These are phyloP conservation scores for Thalassiosira ordinaria DNA, from an alignment of 352 stramenopile species.

Conservation along the genomic window DNA sequence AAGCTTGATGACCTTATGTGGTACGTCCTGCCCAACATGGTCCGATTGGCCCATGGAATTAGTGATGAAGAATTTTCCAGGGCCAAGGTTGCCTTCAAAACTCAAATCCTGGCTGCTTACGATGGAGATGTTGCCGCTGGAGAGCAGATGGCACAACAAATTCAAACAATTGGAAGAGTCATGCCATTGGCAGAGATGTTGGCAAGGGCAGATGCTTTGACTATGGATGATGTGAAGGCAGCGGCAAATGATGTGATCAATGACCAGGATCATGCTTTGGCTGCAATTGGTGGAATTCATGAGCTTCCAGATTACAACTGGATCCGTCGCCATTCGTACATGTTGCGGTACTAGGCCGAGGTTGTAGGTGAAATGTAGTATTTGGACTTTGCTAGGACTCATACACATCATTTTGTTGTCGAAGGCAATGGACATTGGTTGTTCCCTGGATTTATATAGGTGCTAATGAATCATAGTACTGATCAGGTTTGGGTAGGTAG, in stretches of 20 bases:
- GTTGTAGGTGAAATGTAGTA: too few relatives aligned
- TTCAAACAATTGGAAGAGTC: conserved; percentile 79
- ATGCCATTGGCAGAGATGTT: conserved; percentile 96
- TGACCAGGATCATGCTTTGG: conserved; percentile 96
- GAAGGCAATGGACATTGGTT: too few relatives aligned
- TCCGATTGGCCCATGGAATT: conserved; percentile 95
- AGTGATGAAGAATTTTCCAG: conserved; percentile 94
- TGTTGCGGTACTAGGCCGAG: conserved; percentile 89
- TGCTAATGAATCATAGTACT: too few relatives aligned
- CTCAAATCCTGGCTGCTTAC: conserved; percentile 98
- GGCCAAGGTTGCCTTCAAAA: conserved; percentile 98
- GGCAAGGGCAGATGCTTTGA: conserved; percentile 94
- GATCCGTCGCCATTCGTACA: conserved; percentile 99
- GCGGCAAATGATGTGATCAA: conserved; percentile 88
- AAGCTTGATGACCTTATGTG: conserved; percentile 97
- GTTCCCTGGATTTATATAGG: too few relatives aligned
- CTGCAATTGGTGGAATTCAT: conserved; percentile 96
- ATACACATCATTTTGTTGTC: too few relatives aligned
- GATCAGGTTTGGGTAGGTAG: too few relatives aligned
- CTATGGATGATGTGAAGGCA: conserved; percentile 89
- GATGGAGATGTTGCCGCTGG: conserved; percentile 81
- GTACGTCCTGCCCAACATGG: conserved; percentile 95
- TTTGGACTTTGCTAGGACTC: too few relatives aligned
- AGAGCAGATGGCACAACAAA: conserved; percentile 45
- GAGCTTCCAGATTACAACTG: conserved; percentile 99